Evolutionary conservation across 2,329 filamentous ascomycete species (phyloP), one percentile per base, ranked within the genome.

Genomic region (Paracorniculantispora psalliotae): DNA sequence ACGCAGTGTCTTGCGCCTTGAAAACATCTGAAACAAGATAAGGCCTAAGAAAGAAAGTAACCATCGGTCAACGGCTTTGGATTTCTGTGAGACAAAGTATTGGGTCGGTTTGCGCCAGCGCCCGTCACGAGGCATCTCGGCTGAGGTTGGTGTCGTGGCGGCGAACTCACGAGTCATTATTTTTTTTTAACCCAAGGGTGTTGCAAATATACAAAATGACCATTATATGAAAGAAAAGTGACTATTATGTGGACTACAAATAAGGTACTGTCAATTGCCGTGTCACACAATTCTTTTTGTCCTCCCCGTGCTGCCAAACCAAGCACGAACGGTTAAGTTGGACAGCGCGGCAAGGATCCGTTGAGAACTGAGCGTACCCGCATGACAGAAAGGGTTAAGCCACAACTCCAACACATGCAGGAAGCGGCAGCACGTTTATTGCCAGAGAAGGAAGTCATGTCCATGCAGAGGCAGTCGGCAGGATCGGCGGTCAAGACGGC

Each of bases 401-500:
- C 52, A 47, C 52, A 47, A 28, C 39, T 33, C n/a, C 8, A 15
- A 10, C 12, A 54, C 28, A 55, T 55, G 43, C 52, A 55, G 23
- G 43, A 19, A 47, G 12, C 5, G 8, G 21, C 26, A 23, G 33
- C 28, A 47, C 28, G 17, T 50, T 33, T 15, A 37, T 30, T 41
- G 26, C 26, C 23, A 46, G n/a, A 35, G 6, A 44, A 26, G 33
- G 35, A 47, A 21, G 39, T 8, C 1, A 55, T 23, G 17, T 56
- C 39, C 25, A 44, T 57, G 47, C 47, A 41, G 23, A 50, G 30
- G 26, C 19, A 44, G 26, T 50, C 25, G 46, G 35, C 10, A 50
- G 55, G 55, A 57, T 57, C 35, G 47, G 47, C 55, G 37, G 47
- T 57, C 46, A 44, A 57, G 26, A 21, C n/a, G 26, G 33, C 44